Evolutionary conservation across 2,329 filamentous ascomycete genomes (phyloP).

Genomic region (Nothophaeocryptopus gaeumannii): DNA sequence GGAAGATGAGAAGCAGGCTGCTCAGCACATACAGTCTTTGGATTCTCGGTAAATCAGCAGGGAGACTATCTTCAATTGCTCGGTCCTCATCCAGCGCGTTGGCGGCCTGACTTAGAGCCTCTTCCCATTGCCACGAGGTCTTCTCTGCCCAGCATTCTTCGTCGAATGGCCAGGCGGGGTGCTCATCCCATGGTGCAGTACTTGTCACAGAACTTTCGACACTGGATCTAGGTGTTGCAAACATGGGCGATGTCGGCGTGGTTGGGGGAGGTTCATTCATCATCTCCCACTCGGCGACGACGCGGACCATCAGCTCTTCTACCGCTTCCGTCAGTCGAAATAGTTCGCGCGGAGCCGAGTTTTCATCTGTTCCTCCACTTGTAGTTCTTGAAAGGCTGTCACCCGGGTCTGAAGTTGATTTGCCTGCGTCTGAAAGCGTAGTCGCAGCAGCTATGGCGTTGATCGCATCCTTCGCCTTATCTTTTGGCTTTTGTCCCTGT

Average conservation of each 20-base stretch:
- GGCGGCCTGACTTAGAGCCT: slow-evolving; percentile 45
- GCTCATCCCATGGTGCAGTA: slow-evolving; percentile 52
- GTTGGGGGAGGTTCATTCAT: slow-evolving; percentile 36
- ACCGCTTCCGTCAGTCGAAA: slow-evolving; percentile 85
- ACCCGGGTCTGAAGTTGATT: neutral
- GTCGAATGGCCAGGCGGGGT: slow-evolving; percentile 60
- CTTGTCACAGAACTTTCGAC: neutral
- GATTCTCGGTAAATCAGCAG: slow-evolving; percentile 60
- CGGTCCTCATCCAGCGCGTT: slow-evolving; percentile 72
- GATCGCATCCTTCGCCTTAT: slow-evolving; percentile 21
- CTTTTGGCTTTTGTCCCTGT: slow-evolving; percentile 51
- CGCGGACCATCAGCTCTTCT: slow-evolving; percentile 57
- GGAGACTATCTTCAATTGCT: slow-evolving; percentile 60
- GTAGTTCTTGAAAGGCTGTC: too few species aligned
- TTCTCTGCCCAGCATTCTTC: slow-evolving; percentile 47
- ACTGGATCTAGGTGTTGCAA: slow-evolving; percentile 5
- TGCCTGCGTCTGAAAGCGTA: slow-evolving; percentile 12
- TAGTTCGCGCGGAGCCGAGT: slow-evolving; percentile 70
- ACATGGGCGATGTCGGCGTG: slow-evolving; percentile 29
- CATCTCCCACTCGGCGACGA: slow-evolving; percentile 63
- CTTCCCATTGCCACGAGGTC: slow-evolving; percentile 41
- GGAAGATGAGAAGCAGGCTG: slow-evolving; percentile 70
- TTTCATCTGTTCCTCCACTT: slow-evolving; percentile 1
- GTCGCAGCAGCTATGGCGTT: slow-evolving; percentile 17
- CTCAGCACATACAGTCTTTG: slow-evolving; percentile 72